Evolutionary conservation across 441 rosid species (phyloP).

Genomic region (Iberis amara): DNA sequence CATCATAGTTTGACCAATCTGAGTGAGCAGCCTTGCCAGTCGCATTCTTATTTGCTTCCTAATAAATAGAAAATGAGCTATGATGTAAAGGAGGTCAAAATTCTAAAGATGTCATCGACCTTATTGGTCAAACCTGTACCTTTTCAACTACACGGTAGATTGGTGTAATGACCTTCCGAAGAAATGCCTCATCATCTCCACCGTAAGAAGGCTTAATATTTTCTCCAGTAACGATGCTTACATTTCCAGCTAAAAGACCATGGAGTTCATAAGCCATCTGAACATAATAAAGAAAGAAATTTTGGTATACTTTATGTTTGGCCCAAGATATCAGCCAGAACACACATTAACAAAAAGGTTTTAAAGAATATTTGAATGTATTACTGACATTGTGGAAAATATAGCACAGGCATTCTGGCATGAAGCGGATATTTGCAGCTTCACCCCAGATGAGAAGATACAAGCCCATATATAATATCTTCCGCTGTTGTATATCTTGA

Average conservation of each 20-base stretch:
- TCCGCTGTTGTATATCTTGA: conserved; percentile 88
- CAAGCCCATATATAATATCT: conserved; percentile 93
- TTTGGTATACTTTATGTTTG: conserved; percentile 5
- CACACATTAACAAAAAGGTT: not conserved
- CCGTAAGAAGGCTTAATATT: conserved; percentile 97
- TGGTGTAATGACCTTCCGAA: conserved; percentile 90
- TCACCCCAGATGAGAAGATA: conserved; percentile 98
- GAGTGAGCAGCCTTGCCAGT: conserved; percentile 83
- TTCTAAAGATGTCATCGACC: conserved; percentile 4
- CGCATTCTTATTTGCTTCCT: conserved; percentile 83
- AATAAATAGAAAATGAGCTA: conserved; percentile 28
- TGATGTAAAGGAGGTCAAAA: conserved; percentile 26
- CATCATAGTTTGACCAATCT: conserved; percentile 98
- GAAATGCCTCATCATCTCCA: conserved; percentile 94
- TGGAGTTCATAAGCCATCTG: conserved; percentile 99
- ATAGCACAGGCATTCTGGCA: conserved; percentile 97
- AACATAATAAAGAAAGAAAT: conserved; percentile 17
- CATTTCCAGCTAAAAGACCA: conserved; percentile 90
- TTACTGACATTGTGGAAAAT: conserved; percentile 88
- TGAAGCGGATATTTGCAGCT: conserved; percentile 91
- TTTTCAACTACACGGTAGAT: conserved; percentile 74
- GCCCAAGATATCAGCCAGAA: conserved; percentile 9
- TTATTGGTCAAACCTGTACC: conserved; percentile 41
- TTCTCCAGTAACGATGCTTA: conserved; percentile 97
- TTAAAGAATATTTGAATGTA: conserved; percentile 5